Base-by-base conservation (phyloP, 305 asterid species). In the Coffea humblotiana region DNA sequence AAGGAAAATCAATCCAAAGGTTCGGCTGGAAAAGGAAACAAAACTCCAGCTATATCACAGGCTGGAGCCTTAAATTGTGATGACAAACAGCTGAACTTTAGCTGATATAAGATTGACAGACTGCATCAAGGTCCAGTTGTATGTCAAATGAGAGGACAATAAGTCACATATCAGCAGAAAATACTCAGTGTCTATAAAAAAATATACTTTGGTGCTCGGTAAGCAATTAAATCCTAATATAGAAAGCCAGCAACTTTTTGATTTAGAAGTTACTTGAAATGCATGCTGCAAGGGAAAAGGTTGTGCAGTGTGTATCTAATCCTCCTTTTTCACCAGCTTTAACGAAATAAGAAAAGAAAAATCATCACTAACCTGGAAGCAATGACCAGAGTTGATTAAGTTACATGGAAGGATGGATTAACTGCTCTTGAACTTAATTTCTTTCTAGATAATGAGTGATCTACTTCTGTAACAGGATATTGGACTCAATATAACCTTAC, bases 21-120 rank as follows among this genome's bases (percentile, higher is more conserved):
- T 40, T 78, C 83, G 77, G 72, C 78, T 83, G 88, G 79, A 74
- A 88, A 86, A 73, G 79, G 78, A 77, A 86, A 88, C 86, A 86
- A 89, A 80, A 79, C 80, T 79, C 90, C 92, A 89, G 97, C 92
- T 80, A 79, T 74, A 81, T 47, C 54, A 85, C 88, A 87, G 90
- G 88, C 90, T 84, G 90, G 86, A 82, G 79, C 81, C 71, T 74
- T 85, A 77, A 82, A 79, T 83, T 78, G 54, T 76, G 75, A 83
- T 76, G 77, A 74, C 72, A 43, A 70, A 27, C 51, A 61, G 27
- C 64, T 70, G 32, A 78, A 78, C 56, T 71, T 77, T 71, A 71
- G 80, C 43, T 12, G 58, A 43, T 45, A 71, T 25, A 60, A 43
- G 72, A 32, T 25, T 14, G 13, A 77, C 48, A 32, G 47, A 76